Conservation (phyloP, 805 yeast species). For the Monosporozyma aerobia region DNA sequence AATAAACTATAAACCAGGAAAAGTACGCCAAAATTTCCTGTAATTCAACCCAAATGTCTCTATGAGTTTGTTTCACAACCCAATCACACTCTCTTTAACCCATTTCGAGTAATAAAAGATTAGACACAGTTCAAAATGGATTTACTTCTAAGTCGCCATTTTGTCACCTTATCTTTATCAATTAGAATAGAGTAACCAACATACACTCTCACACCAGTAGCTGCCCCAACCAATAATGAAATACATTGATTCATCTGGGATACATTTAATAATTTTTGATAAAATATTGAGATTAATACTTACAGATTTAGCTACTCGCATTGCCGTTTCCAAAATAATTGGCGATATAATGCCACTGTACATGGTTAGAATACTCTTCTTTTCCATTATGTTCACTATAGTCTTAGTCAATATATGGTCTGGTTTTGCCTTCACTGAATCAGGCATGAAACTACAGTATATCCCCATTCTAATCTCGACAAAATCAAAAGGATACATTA, state of each 20-base stretch:
- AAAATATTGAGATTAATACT: conserved; percentile 86
- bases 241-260: conserved; percentile 64
- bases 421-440: not conserved
- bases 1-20: conserved; percentile 69
- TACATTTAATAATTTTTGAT: conserved; percentile 61
- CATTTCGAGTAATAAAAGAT: conserved; percentile 63
- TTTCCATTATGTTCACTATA: conserved; percentile 68
- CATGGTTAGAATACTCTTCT: conserved; percentile 73
- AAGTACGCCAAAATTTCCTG: conserved; percentile 92
- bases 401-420: conserved; percentile 39
- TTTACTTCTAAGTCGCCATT: conserved; percentile 72
- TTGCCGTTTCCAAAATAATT: conserved; percentile 95
- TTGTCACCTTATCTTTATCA: conserved; percentile 88
- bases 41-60: conserved; percentile 95
- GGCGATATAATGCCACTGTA: conserved; percentile 95
- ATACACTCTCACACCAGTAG: conserved; percentile 96
- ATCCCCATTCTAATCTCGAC: conserved; percentile 93
- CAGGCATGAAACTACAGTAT: conserved; percentile 29
- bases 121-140: conserved; percentile 74
- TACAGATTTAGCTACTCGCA: conserved; percentile 96
- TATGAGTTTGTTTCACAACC: conserved; percentile 94
- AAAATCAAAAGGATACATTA: conserved; percentile 92
- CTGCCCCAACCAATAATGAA: conserved; percentile 86
- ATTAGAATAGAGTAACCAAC: conserved; percentile 93
- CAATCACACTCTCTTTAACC: conserved; percentile 73